Evolutionary conservation across 257 asterid genomes (phyloP).

Genomic region (Nicotiana knightiana): DNA sequence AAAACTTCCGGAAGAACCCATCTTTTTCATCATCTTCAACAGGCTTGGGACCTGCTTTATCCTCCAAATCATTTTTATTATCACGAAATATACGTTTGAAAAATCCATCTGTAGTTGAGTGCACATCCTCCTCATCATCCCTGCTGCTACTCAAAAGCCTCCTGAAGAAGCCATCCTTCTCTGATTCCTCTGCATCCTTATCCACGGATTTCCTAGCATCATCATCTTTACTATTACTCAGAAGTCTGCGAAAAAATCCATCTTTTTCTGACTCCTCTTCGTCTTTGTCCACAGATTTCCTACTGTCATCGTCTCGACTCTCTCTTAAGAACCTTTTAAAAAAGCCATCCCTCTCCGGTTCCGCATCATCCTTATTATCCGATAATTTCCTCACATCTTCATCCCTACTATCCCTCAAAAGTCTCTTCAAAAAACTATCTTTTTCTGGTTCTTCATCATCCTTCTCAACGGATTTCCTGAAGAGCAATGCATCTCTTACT

Average conservation of each 20-base stretch:
- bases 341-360: constrained; percentile 56
- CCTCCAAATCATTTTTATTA: constrained; percentile 58
- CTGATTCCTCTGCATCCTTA: constrained; percentile 44
- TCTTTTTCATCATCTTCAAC: constrained; percentile 77
- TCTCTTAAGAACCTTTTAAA: constrained; percentile 64
- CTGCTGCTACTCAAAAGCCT: constrained; percentile 25
- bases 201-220: constrained; percentile 25
- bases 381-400: constrained; percentile 56
- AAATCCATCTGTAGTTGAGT: constrained; percentile 36
- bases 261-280: constrained; percentile 68
- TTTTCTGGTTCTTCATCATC: constrained; percentile 69
- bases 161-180: constrained; percentile 23
- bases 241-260: constrained; percentile 65
- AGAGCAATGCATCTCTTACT: constrained; percentile 67
- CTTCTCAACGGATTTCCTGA: constrained; percentile 73
- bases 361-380: constrained; percentile 58
- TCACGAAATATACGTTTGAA: constrained; percentile 54
- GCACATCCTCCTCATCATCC: constrained; percentile 34
- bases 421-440: constrained; percentile 72
- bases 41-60: constrained; percentile 41
- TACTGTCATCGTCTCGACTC: constrained; percentile 54
- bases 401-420: constrained; percentile 73
- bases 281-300: constrained; percentile 52
- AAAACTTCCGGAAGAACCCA: constrained; percentile 64
- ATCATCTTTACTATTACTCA: constrained; percentile 39